These are phyloP conservation scores for Phaffomyces antillensis DNA, from an alignment of 805 yeast genomes.

Conservation along the genomic window DNA sequence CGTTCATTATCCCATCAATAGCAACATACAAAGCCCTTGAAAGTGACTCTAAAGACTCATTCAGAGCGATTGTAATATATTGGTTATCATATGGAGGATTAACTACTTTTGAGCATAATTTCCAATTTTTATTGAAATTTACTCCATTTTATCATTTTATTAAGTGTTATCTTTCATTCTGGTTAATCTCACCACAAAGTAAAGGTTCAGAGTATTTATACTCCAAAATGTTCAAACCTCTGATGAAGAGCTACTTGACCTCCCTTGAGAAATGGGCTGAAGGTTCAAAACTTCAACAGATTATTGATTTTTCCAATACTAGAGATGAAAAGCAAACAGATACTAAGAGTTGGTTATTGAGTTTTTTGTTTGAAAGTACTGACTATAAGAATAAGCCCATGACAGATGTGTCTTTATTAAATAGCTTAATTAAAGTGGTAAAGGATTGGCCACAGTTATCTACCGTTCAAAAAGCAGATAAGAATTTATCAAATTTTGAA, in stretches of 20 bases:
- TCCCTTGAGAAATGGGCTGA: conserved; percentile 24
- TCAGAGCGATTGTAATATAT: conserved; percentile 45
- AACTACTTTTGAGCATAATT: conserved; percentile 31
- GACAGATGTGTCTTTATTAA: background rate
- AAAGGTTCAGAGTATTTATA: conserved; percentile 39
- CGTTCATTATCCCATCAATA: conserved; percentile 50
- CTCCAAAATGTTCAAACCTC: conserved; percentile 30
- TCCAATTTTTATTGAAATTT: conserved; percentile 37
- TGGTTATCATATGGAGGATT: conserved; percentile 58
- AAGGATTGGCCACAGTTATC: background rate
- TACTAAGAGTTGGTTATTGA: background rate
- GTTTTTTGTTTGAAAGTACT: background rate
- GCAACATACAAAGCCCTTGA: conserved; percentile 56
- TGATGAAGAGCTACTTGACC: conserved; percentile 28
- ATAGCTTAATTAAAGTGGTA: conserved; percentile 2
- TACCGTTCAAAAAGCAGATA: background rate
- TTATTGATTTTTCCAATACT: background rate
- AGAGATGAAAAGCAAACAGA: too few species aligned
- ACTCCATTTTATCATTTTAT: conserved; percentile 51
- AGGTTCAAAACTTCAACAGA: background rate
- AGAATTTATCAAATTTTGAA: background rate
- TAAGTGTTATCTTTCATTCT: conserved; percentile 41
- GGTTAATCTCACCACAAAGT: conserved; percentile 53
- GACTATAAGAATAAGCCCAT: background rate
- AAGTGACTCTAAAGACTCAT: conserved; percentile 22